Percentiles rank a stretch among this genome's conserved stretches.
These are phyloP conservation scores for Diaporthe vaccinii DNA, from an alignment of 2,329 filamentous ascomycete genomes.

Conservation along the genomic window DNA sequence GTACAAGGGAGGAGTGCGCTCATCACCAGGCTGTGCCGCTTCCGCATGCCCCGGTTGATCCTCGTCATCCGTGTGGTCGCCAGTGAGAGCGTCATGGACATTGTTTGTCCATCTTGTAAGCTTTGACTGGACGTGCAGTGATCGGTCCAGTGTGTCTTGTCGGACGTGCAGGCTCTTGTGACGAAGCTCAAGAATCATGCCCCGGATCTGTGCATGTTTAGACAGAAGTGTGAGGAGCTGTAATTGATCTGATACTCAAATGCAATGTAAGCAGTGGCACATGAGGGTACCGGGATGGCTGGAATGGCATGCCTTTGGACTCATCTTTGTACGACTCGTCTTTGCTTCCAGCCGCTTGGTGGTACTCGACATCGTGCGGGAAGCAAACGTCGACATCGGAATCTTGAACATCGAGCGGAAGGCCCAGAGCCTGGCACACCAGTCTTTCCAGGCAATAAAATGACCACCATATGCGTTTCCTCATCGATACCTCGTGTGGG, in stretches of 20 bases:
- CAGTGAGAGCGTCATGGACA: conserved; percentile 37
- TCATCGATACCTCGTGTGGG: conserved; percentile 58
- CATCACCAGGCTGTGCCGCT: background rate
- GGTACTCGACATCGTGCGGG: conserved; percentile 19
- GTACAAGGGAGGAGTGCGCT: conserved; percentile 15
- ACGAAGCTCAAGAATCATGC: conserved; percentile 43
- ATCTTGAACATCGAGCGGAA: conserved; percentile 68
- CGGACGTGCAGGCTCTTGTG: conserved; percentile 41
- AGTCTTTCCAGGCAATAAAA: conserved; percentile 69
- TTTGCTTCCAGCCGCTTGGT: background rate
- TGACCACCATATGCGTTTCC: conserved; percentile 69
- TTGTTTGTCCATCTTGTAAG: conserved; percentile 42
- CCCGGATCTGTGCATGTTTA: conserved; percentile 42
- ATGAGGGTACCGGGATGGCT: background rate
- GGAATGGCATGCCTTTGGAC: background rate
- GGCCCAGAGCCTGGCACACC: conserved; percentile 67
- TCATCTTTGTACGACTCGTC: background rate
- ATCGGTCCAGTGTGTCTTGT: conserved; percentile 40
- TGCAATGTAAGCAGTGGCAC: background rate
- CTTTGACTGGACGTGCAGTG: conserved; percentile 42
- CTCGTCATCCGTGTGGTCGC: conserved; percentile 33
- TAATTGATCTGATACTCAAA: conserved; percentile 9
- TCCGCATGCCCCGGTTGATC: background rate
- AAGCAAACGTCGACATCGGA: conserved; percentile 71
- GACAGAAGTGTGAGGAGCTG: conserved; percentile 41